Conservation (phyloP, 2,329 filamentous ascomycete species). For the Moelleriella libera region DNA sequence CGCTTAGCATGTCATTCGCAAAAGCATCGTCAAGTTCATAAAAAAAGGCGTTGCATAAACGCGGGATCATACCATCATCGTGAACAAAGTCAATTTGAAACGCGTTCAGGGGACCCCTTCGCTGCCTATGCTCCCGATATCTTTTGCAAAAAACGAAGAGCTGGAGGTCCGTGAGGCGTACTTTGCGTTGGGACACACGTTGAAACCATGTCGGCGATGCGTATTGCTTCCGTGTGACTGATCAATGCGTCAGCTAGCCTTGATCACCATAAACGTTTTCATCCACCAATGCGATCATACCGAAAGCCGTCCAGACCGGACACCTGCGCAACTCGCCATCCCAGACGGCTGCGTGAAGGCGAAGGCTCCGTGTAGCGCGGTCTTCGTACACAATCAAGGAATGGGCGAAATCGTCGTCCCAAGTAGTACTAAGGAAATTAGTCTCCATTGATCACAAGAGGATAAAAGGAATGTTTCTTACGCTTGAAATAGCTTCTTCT, state of each 20-base stretch:
- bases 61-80: conserved; percentile 19
- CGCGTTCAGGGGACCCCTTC: conserved; percentile 29
- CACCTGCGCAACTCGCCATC: conserved; percentile 38
- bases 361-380: conserved; percentile 27
- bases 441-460: neutral
- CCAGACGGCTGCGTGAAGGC: conserved; percentile 42
- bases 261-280: neutral
- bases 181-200: conserved; percentile 24
- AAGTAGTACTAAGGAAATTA: conserved; percentile 29
- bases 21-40: too few relatives aligned
- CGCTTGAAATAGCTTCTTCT: conserved; percentile 42
- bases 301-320: conserved; percentile 51
- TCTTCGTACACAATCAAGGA: conserved; percentile 41
- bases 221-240: conserved; percentile 36
- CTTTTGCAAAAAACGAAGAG: conserved; percentile 44
- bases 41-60: neutral
- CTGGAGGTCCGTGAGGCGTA: conserved; percentile 39
- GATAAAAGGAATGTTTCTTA: conserved; percentile 16
- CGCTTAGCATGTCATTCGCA: neutral
- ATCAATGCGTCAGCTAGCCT: neutral
- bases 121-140: conserved; percentile 38
- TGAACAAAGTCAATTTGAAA: conserved; percentile 37
- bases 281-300: conserved; percentile 20
- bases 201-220: conserved; percentile 35
- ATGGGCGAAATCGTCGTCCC: conserved; percentile 40